Evolutionary conservation across 2,329 filamentous ascomycete genomes (phyloP), one percentile per base, ranked within the genome.

Genomic region (Xenoacremonium recifei): DNA sequence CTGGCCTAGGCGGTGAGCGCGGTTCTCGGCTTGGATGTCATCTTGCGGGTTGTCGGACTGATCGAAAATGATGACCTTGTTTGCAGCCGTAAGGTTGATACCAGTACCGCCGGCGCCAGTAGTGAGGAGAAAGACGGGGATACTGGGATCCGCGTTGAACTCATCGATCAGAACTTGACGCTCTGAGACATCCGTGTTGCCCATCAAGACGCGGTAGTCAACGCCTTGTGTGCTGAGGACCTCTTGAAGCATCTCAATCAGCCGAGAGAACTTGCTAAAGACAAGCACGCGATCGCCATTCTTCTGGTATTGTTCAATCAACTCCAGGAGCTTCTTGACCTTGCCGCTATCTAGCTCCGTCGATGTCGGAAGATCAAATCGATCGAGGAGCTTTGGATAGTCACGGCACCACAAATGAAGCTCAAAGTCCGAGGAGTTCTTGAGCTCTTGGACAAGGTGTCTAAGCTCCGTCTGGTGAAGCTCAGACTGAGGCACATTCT

Each of bases 21-120:
- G 84, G 64, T 99, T 97, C 72, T 97, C 93, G 0, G 93, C 93
- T 64, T 99, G 93, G n/a, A 96, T 84, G 61, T 99, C 93, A 54
- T 97, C 92, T 62, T 99, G 93, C 0, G 93, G 93, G 56, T 99
- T 99, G 70, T 96, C 96, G n/a, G 85, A 89, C 50, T 87, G 87
- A 66, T 99, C 93, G 63, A 97, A 96, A 58, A 99, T 93, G 66
- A 99, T 82, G 54, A 99, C 92, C 68, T 96, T 97, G 72, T 97
- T 97, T 4, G 93, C 93, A 25, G 87, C 88, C 6, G 92, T 93
- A 40, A 99, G 70, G 65, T 99, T 99, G 70, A 99, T 95, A 30
- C 93, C 93, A 0, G 92, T 93, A n/a, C 93, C 93, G 39, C 93
- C 93, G 1, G 92, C 91, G 46, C 90, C 92, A 0, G 93, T 99